Evolutionary conservation across 176 grass and related monocot genomes (phyloP).

Genomic region (Oryza punctata): DNA sequence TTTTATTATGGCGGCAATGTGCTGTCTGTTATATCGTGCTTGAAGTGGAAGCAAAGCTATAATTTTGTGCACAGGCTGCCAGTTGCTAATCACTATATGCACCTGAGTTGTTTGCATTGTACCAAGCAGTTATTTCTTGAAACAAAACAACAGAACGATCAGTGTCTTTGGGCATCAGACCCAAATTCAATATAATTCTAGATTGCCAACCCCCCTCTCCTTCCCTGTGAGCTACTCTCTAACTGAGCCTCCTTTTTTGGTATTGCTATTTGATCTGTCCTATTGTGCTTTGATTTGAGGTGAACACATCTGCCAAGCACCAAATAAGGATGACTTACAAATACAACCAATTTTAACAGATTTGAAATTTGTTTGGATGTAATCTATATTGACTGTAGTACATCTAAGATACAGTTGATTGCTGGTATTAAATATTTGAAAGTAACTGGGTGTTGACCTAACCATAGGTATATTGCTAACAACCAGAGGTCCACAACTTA

Average conservation of each 20-base stretch:
- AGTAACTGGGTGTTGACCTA: conserved; percentile 17
- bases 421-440: background rate
- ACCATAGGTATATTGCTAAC: conserved; percentile 18
- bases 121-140: background rate
- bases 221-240: background rate
- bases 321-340: background rate
- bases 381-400: background rate
- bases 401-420: conserved; percentile 6
- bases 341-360: background rate
- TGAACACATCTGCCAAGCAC: background rate
- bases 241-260: background rate
- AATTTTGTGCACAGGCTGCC: background rate
- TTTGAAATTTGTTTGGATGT: background rate
- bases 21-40: background rate
- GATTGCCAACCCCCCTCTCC: background rate
- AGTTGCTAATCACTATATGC: conserved; percentile 2
- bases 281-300: background rate
- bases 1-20: background rate
- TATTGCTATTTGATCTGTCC: background rate
- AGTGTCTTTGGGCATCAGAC: background rate
- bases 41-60: background rate
- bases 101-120: background rate
- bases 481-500: background rate
- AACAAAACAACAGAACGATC: background rate
- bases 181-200: background rate